Evolutionary conservation across 2,329 filamentous ascomycete genomes (phyloP).

Genomic region (Aureobasidium subglaciale): DNA sequence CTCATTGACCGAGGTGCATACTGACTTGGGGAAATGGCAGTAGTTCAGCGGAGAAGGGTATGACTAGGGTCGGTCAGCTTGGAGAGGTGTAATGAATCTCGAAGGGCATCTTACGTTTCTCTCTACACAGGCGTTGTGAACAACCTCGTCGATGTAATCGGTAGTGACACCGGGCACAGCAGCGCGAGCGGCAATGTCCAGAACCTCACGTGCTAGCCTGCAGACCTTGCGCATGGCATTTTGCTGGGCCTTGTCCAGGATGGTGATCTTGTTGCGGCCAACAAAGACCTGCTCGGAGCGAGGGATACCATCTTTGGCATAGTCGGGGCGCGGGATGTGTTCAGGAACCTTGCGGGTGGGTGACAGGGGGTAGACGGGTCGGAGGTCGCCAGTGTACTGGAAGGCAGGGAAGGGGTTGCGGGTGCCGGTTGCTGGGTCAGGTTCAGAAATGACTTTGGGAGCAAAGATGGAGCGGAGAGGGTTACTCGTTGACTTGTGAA

Average conservation of each 20-base stretch:
- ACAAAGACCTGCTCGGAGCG: slow-evolving; percentile 55
- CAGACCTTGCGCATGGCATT: slow-evolving; percentile 93
- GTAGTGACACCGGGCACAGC: slow-evolving; percentile 88
- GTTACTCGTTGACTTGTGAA: slow-evolving; percentile 76
- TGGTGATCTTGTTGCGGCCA: slow-evolving; percentile 72
- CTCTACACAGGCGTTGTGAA: slow-evolving; percentile 91
- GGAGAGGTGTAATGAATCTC: background rate
- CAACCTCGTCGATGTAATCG: slow-evolving; percentile 88
- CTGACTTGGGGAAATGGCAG: slow-evolving; percentile 92
- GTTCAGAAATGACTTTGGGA: slow-evolving; percentile 82
- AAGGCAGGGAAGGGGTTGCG: slow-evolving; percentile 92
- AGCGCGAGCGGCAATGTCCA: slow-evolving; percentile 83
- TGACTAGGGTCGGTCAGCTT: slow-evolving; percentile 48
- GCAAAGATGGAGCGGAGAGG: slow-evolving; percentile 65
- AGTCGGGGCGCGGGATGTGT: slow-evolving; percentile 77
- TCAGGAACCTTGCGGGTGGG: slow-evolving; percentile 65
- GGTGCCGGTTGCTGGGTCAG: slow-evolving; percentile 78
- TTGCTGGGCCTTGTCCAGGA: slow-evolving; percentile 71
- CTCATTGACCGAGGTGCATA: slow-evolving; percentile 94
- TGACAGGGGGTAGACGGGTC: slow-evolving; percentile 68
- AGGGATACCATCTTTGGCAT: slow-evolving; percentile 74
- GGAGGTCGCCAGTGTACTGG: slow-evolving; percentile 69
- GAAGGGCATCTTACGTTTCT: slow-evolving; percentile 60
- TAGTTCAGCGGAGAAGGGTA: slow-evolving; percentile 96
- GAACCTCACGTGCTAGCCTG: slow-evolving; percentile 75